These are phyloP conservation scores for Wakefieldia striispora DNA, from an alignment of 768 basidiomycete genomes.

Conservation along the genomic window DNA sequence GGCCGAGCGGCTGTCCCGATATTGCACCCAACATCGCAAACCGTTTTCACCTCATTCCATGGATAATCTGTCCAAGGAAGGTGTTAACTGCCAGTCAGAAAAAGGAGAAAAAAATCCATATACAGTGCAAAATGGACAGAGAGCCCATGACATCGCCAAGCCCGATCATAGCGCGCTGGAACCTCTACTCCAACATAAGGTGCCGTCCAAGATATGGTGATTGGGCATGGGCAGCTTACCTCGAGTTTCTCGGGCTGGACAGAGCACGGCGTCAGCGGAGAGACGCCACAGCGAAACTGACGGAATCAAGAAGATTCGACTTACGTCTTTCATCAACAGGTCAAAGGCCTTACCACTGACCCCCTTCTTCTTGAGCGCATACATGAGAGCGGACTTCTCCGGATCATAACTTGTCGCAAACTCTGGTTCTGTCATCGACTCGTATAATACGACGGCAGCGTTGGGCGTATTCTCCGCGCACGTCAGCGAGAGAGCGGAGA, in stretches of 20 bases:
- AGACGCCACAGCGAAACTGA: too few species aligned
- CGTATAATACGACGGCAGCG: conserved; percentile 19
- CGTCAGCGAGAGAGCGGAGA: conserved; percentile 8
- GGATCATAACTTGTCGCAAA: conserved; percentile 24
- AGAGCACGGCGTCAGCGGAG: neutral
- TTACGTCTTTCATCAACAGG: conserved; percentile 21
- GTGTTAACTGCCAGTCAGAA: neutral
- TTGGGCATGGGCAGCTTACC: neutral
- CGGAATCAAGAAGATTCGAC: neutral
- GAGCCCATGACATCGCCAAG: conserved; percentile 21
- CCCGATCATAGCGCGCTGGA: conserved; percentile 25
- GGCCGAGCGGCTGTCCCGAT: conserved; percentile 26
- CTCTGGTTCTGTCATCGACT: conserved; percentile 23
- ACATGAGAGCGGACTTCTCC: conserved; percentile 20
- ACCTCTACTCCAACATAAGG: conserved; percentile 12
- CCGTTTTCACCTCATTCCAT: conserved; percentile 23
- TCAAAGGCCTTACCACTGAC: conserved; percentile 20
- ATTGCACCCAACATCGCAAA: conserved; percentile 31
- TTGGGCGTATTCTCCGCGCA: conserved; percentile 9
- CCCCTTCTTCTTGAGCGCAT: conserved; percentile 17
- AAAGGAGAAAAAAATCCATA: neutral
- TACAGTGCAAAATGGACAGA: conserved; percentile 23
- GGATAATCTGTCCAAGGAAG: conserved; percentile 20
- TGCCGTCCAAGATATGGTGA: neutral
- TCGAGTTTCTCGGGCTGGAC: conserved; percentile 15